Evolutionary conservation across 2,329 filamentous ascomycete species (phyloP).

Genomic region (Botrytis hyacinthi): DNA sequence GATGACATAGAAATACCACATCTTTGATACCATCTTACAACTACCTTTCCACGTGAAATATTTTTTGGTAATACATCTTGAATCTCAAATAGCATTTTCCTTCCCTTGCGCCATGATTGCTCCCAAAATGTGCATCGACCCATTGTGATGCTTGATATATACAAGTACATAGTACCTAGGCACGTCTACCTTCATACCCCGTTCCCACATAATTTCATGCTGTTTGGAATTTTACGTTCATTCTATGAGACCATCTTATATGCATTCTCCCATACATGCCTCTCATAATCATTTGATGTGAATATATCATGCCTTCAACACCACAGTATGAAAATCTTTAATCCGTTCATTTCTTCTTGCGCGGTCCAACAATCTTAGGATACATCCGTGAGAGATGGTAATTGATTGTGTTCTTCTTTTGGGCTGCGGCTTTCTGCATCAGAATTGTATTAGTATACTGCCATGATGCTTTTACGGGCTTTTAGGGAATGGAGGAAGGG

Average conservation of each 20-base stretch:
- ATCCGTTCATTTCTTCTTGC: constrained; percentile 57
- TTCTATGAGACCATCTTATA: not conserved
- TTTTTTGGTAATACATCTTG: constrained; percentile 6
- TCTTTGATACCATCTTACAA: constrained; percentile 16
- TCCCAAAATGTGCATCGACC: not conserved
- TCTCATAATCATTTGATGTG: not conserved
- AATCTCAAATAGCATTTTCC: constrained; percentile 7
- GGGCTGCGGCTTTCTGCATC: constrained; percentile 51
- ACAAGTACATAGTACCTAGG: constrained; percentile 5
- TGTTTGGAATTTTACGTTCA: not conserved
- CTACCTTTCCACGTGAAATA: not conserved
- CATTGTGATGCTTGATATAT: constrained; percentile 18
- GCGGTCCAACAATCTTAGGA: constrained; percentile 67
- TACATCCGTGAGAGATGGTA: constrained; percentile 81
- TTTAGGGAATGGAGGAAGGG: not conserved
- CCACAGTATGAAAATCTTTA: not conserved
- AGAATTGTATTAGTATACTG: not conserved
- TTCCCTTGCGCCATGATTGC: constrained; percentile 19
- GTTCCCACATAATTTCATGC: not conserved
- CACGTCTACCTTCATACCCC: not conserved
- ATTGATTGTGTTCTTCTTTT: constrained; percentile 80
- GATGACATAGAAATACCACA: constrained; percentile 18
- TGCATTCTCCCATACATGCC: not conserved
- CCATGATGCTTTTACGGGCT: not conserved
- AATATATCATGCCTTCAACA: not conserved